phyloP scores from a whole-genome alignment of 202 grass and related monocot species.

The Eragrostis tef region DNA sequence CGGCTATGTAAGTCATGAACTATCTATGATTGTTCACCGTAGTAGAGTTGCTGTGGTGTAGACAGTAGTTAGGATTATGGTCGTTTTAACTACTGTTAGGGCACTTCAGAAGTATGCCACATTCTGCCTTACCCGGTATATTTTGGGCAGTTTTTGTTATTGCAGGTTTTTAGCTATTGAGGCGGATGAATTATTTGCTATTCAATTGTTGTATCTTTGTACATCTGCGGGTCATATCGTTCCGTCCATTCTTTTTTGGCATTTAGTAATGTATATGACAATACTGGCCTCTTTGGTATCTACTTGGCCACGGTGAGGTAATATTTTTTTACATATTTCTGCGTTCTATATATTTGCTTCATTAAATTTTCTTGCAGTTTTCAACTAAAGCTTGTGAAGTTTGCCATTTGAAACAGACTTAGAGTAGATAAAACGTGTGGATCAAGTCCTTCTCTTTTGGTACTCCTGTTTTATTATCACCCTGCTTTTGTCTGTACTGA shows the following conservation, averaged over 20 bases:
- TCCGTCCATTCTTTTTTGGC: slow-evolving; percentile 71
- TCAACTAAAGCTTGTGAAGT: slow-evolving; percentile 29
- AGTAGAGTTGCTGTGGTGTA: not conserved
- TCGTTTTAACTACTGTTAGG: slow-evolving; percentile 9
- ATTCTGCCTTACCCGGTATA: not conserved
- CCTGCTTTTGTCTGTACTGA: not conserved
- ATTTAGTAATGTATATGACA: slow-evolving; percentile 76
- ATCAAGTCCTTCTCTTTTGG: slow-evolving; percentile 1
- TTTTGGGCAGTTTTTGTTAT: slow-evolving; percentile 21
- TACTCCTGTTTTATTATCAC: not conserved
- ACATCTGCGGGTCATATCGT: slow-evolving; percentile 74
- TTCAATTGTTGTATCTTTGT: slow-evolving; percentile 46
- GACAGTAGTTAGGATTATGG: slow-evolving; percentile 5
- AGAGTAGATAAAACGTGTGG: not conserved
- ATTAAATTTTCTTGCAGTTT: slow-evolving; percentile 24
- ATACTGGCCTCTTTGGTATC: slow-evolving; percentile 80
- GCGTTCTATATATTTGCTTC: slow-evolving; percentile 22
- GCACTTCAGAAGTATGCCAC: slow-evolving; percentile 11
- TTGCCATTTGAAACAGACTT: not conserved
- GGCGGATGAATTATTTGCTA: slow-evolving; percentile 9
- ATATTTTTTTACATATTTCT: slow-evolving; percentile 21
- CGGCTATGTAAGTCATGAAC: slow-evolving; percentile 77
- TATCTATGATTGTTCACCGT: slow-evolving; percentile 24
- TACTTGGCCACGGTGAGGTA: slow-evolving; percentile 63
- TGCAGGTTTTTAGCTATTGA: slow-evolving; percentile 17